Percentiles rank a stretch among this genome's conserved stretches.
Conservation (phyloP, 306 rosid genomes). For the Pachyrhizus erosus region DNA sequence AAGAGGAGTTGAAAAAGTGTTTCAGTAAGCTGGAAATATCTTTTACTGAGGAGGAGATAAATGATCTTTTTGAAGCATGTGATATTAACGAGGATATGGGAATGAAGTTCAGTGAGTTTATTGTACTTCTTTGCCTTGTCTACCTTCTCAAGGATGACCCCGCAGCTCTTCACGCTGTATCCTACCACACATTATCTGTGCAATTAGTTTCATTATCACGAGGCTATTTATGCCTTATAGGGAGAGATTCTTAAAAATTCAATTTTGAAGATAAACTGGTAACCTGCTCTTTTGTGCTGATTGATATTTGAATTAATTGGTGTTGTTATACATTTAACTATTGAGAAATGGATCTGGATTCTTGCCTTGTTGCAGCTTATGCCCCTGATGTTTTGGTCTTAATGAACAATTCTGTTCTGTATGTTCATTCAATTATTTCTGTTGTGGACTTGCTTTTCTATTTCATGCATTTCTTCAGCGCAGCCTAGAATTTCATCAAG, state of each 20-base stretch:
- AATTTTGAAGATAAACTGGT: conserved; percentile 11
- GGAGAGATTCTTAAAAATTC: conserved; percentile 7
- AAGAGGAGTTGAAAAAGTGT: conserved; percentile 74
- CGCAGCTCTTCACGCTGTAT: conserved; percentile 59
- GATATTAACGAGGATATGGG: conserved; percentile 84
- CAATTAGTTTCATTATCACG: conserved; percentile 30
- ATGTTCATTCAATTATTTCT: conserved; percentile 3
- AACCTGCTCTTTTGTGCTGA: background rate
- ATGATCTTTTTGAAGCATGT: conserved; percentile 86
- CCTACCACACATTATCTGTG: conserved; percentile 44
- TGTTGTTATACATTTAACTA: conserved; percentile 8
- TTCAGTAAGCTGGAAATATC: conserved; percentile 74
- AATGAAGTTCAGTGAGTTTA: conserved; percentile 81
- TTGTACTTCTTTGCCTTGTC: conserved; percentile 90
- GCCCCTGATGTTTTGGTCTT: conserved; percentile 7
- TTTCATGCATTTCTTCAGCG: conserved; percentile 31
- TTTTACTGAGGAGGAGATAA: conserved; percentile 72
- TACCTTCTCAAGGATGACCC: conserved; percentile 83
- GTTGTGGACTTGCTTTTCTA: background rate
- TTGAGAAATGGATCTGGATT: conserved; percentile 6
- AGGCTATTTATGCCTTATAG: background rate
- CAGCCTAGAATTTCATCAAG: background rate
- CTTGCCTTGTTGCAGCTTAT: background rate
- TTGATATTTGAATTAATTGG: conserved; percentile 38
- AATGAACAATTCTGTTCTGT: conserved; percentile 13